These are phyloP conservation scores for Diaporthe citriasiana DNA, from an alignment of 2,329 filamentous ascomycete species.

Conservation along the genomic window DNA sequence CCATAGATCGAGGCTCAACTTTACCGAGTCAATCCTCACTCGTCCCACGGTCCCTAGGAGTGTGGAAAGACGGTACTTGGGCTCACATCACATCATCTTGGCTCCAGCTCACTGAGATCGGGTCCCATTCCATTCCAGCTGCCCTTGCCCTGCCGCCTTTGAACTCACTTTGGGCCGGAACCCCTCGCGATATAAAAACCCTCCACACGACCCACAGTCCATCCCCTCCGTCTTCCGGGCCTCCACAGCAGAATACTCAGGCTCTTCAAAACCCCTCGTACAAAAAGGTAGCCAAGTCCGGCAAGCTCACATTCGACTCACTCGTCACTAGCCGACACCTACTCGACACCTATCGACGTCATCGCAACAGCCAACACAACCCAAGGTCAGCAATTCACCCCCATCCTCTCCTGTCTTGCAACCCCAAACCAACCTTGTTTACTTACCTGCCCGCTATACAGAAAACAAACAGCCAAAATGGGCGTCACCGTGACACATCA, in stretches of 20 bases:
- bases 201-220: conserved; percentile 41
- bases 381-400: conserved; percentile 36
- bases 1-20: conserved; percentile 41
- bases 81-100: conserved; percentile 30
- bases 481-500: conserved; percentile 79
- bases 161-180: conserved; percentile 10
- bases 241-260: conserved; percentile 21
- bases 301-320: conserved; percentile 22
- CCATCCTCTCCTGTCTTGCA: conserved; percentile 35
- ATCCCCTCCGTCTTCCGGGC: conserved; percentile 18
- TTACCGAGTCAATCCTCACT: conserved; percentile 33
- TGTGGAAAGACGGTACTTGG: conserved; percentile 23
- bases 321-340: conserved; percentile 22
- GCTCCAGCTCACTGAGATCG: conserved; percentile 16
- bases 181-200: conserved; percentile 38
- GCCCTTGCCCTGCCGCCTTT: conserved; percentile 11
- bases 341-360: conserved; percentile 30
- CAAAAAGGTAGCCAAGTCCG: conserved; percentile 23
- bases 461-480: conserved; percentile 65
- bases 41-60: conserved; percentile 17
- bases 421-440: conserved; percentile 34
- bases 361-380: conserved; percentile 30
- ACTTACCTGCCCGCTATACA: conserved; percentile 14
- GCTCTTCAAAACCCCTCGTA: conserved; percentile 28
- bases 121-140: conserved; percentile 27